Evolutionary conservation across 23 red algal species (phyloP).

Genomic region (Gracilariopsis chorda): DNA sequence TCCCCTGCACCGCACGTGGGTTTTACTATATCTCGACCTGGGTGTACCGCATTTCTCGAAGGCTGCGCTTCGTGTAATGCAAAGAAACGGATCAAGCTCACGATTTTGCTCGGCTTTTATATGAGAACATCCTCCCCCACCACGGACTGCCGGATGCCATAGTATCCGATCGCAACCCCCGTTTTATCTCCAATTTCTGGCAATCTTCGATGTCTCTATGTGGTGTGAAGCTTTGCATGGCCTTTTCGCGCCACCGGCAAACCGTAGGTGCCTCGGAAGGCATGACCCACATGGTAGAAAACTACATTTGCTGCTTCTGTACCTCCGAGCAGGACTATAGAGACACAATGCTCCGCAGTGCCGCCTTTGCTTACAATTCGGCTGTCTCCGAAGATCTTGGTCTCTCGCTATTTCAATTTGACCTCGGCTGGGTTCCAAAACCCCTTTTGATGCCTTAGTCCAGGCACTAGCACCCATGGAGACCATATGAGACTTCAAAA

Average conservation of each 20-base stretch:
- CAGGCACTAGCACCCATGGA: neutral
- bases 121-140: neutral
- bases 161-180: neutral
- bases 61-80: too few relatives aligned
- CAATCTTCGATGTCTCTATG: neutral
- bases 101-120: too few relatives aligned
- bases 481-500: neutral
- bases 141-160: neutral
- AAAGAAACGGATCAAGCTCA: too few relatives aligned
- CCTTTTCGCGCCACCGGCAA: neutral
- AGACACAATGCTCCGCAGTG: neutral
- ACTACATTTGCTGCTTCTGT: neutral
- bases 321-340: neutral
- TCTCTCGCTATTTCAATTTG: neutral
- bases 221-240: neutral
- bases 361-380: slow-evolving; percentile 12
- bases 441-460: neutral
- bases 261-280: neutral
- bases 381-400: neutral
- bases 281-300: neutral
- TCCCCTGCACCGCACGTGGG: neutral
- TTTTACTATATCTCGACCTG: too few relatives aligned
- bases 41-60: too few relatives aligned
- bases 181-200: neutral
- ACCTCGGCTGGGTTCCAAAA: neutral